Percentiles rank a stretch among this genome's conserved stretches.
Evolutionary conservation across 148 eudicot species (phyloP).

Genomic region (Amaranthus palmeri): DNA sequence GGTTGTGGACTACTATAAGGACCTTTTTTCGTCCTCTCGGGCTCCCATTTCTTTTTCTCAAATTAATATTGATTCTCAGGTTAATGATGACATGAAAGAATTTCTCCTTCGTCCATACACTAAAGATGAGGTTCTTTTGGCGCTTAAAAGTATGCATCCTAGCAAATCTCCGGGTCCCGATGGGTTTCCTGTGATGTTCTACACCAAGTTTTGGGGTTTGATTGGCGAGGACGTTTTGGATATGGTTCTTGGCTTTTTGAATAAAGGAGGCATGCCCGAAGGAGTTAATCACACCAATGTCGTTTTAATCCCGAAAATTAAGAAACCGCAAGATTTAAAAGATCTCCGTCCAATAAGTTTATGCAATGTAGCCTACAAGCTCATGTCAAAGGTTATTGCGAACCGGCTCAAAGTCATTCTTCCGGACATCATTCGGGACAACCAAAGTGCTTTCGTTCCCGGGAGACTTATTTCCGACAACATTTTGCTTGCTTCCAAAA

Average conservation of each 20-base stretch:
- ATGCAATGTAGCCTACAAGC: neutral
- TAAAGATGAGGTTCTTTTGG: neutral
- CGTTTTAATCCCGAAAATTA: neutral
- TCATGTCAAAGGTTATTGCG: neutral
- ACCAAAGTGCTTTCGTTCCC: neutral
- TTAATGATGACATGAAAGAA: no score
- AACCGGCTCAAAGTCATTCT: no score
- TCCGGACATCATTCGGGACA: no score
- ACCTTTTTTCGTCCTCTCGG: no score
- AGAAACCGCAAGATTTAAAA: neutral
- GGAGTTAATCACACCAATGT: neutral
- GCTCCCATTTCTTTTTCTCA: no score
- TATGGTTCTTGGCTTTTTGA: neutral
- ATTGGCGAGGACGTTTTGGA: neutral
- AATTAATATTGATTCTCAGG: no score
- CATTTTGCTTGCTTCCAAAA: neutral
- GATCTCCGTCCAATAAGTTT: neutral
- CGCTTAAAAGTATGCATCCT: neutral
- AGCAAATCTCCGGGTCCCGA: neutral
- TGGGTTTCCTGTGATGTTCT: neutral
- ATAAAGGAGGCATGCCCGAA: neutral
- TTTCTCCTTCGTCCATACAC: neutral
- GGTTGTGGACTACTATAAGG: no score
- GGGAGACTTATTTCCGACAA: neutral
- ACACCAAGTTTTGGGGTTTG: neutral